Percentiles rank a stretch among this genome's conserved stretches.
Conservation (phyloP, 768 basidiomycete genomes). For the Phanerodontia chrysosporium region DNA sequence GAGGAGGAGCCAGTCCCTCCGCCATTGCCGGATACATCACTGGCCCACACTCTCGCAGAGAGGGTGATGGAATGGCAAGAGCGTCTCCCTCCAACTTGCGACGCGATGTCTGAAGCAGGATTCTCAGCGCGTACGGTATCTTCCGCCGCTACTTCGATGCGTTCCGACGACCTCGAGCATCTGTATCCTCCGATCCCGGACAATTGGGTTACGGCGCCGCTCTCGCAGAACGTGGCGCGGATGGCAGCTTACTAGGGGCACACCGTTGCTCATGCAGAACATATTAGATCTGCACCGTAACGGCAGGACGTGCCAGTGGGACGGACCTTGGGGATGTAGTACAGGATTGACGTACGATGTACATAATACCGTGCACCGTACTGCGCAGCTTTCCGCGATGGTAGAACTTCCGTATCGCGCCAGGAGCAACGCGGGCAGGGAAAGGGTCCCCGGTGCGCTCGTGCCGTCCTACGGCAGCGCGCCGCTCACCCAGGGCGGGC, state of each 20-base stretch:
- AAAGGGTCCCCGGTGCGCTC: constrained; percentile 3
- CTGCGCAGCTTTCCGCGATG: not conserved
- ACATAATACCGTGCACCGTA: not conserved
- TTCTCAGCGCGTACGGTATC: constrained; percentile 4
- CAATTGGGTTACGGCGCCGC: not conserved
- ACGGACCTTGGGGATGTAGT: not conserved
- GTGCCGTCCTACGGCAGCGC: constrained; percentile 2
- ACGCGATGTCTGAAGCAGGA: not conserved
- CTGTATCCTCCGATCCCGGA: not conserved
- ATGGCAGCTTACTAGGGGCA: not conserved
- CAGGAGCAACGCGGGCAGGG: not conserved
- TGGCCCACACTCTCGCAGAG: not conserved
- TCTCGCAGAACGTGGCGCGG: not conserved
- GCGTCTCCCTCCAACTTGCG: not conserved
- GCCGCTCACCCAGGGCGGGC: not conserved
- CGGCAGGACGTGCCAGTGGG: not conserved
- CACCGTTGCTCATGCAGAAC: not conserved
- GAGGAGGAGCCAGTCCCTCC: not conserved
- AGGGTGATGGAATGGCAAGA: not conserved
- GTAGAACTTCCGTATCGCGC: not conserved
- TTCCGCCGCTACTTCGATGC: constrained; percentile 4
- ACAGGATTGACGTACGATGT: constrained; percentile 6
- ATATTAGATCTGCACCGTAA: not conserved
- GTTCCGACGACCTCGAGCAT: not conserved
- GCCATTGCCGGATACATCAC: not conserved